Base-by-base conservation (phyloP, 106 monocot genomes). In the Allium fistulosum region DNA sequence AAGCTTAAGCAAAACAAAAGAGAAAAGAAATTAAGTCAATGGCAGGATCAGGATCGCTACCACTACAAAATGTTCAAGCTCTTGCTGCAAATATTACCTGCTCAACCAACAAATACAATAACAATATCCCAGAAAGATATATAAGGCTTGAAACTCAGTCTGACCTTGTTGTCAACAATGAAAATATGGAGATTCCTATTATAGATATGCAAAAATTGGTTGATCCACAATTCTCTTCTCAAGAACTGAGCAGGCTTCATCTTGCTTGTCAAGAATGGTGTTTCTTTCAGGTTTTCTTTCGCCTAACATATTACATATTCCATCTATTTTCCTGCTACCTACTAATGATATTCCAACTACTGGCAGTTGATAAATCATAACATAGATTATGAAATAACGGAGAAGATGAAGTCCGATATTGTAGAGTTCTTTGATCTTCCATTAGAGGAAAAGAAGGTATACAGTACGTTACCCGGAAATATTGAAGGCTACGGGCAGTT, bases 211-310 rank as follows among this genome's bases (percentile, higher is more conserved):
- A 46, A 2, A 78, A 62, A 67, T 67, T 85, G 28, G 15, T 69
- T 27, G 57, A 85, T 69, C 49, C 71, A 15, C 49, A 56, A 0
- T 80, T 48, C 48, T 80, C 80, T 8, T 1, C 45, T 0, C 73
- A 71, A 8, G 84, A 84, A 57, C 48, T 67, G 14, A 65, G 71
- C 18, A 85, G 77, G 75, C 81, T 78, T 9, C 62, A 78, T 17
- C 58, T 27, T 0, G 78, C 85, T 13, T 85, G 80, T 28, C 26
- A 73, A 37, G 55, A 71, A 0, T 84, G 80, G 84, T 73, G 84
- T 6, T 84, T 84, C 80, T 84, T 84, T 59, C 84, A 80, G 77
- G 84, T 80, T 15, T 37, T 37, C 37, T 37, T 37, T 37, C 37
- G 5, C 5, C 37, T 37, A 37, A 8, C 15, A 5, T 55, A 15